Percentiles rank a stretch among this genome's conserved stretches.
These are phyloP conservation scores for Dactylellina sp. DNA, from an alignment of 2,329 filamentous ascomycete genomes.

Conservation along the genomic window DNA sequence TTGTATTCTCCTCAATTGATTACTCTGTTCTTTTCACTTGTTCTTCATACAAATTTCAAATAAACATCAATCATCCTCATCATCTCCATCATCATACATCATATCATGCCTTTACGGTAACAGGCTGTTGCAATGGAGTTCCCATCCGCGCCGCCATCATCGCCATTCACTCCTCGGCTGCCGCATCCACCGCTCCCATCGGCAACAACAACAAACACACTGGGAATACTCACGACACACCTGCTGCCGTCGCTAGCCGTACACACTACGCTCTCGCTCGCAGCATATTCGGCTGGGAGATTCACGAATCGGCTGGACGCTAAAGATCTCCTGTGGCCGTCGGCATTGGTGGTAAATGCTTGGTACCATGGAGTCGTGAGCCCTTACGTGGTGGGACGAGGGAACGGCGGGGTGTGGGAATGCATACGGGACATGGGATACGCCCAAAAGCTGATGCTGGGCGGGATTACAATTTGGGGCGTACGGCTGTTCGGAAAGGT, in stretches of 20 bases:
- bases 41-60: too few relatives aligned
- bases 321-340: slow-evolving; percentile 73
- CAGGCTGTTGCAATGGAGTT: slow-evolving; percentile 29
- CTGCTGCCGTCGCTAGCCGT: slow-evolving; percentile 70
- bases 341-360: slow-evolving; percentile 69
- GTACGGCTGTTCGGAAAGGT: slow-evolving; percentile 70
- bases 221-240: slow-evolving; percentile 69
- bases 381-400: slow-evolving; percentile 66
- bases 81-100: neutral
- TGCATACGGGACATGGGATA: slow-evolving; percentile 67
- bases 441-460: slow-evolving; percentile 70
- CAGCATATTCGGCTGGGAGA: slow-evolving; percentile 68
- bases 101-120: slow-evolving; percentile 19
- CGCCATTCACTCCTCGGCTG: slow-evolving; percentile 31
- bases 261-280: slow-evolving; percentile 68
- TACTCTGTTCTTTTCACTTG: neutral
- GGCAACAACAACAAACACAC: slow-evolving; percentile 58
- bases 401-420: slow-evolving; percentile 66
- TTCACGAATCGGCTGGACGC: slow-evolving; percentile 70
- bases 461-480: slow-evolving; percentile 71
- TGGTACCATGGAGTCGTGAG: slow-evolving; percentile 72
- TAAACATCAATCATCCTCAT: neutral
- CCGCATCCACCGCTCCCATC: slow-evolving; percentile 35
- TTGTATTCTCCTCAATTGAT: slow-evolving; percentile 1
- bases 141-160: slow-evolving; percentile 18